phyloP scores from a whole-genome alignment of 2,329 filamentous ascomycete species.

The Parasarocladium wereldwijsianum region DNA sequence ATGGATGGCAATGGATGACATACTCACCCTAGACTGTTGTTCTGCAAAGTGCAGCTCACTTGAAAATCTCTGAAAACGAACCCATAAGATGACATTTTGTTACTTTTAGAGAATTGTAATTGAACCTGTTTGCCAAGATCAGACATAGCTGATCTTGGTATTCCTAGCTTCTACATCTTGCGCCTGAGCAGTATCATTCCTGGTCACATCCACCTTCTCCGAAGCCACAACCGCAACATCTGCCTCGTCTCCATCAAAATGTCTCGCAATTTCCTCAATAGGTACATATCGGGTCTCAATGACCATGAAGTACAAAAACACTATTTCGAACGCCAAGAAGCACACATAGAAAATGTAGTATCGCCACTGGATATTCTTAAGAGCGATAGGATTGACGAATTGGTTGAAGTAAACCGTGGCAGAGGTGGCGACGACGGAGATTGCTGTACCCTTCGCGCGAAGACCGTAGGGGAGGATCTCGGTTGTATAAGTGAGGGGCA shows the following conservation, averaged over 20 bases:
- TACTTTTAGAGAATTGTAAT: no score
- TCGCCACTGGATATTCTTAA: conserved; percentile 3
- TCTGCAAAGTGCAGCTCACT: no score
- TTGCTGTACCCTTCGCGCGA: conserved; percentile 14
- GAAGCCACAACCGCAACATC: conserved; percentile 2
- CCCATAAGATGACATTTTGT: no score
- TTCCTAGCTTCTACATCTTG: no score
- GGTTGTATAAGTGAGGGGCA: conserved; percentile 28
- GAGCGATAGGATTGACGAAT: conserved; percentile 10
- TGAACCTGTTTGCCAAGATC: no score
- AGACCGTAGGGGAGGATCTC: conserved; percentile 24
- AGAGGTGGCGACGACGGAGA: conserved; percentile 15
- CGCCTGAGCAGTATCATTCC: no score
- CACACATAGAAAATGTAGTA: conserved; percentile 21
- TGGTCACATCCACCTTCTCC: conserved; percentile 3
- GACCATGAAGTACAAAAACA: conserved; percentile 27
- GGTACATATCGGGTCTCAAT: conserved; percentile 32
- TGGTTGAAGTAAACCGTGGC: conserved; percentile 20
- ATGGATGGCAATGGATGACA: no score
- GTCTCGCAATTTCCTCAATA: conserved; percentile 41
- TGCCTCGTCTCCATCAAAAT: conserved; percentile 33
- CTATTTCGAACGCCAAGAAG: conserved; percentile 29
- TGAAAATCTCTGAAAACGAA: no score
- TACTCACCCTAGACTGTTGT: no score
- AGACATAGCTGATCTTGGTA: no score